These are phyloP conservation scores for Hypsizygus ulmarius DNA, from an alignment of 1,284 basidiomycete species.

Conservation along the genomic window DNA sequence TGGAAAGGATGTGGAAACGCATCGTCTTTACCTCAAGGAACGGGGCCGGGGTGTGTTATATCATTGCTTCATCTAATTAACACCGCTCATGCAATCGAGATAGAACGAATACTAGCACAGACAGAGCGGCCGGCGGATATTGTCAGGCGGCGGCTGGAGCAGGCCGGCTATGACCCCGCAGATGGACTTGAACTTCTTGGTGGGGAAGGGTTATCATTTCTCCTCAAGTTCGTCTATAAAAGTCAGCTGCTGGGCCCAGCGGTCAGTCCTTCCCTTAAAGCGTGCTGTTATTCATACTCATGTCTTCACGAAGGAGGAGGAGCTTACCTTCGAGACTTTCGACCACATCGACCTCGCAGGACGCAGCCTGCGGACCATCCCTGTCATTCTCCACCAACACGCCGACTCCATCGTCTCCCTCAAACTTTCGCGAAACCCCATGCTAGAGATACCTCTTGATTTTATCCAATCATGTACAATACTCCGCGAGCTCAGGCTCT, in stretches of 20 bases:
- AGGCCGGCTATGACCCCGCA: constrained; percentile 86
- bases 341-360: constrained; percentile 85
- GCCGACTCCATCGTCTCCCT: constrained; percentile 86
- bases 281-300: neutral
- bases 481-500: constrained; percentile 84
- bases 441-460: constrained; percentile 95
- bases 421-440: constrained; percentile 92
- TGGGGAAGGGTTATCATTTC: constrained; percentile 79
- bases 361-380: constrained; percentile 85
- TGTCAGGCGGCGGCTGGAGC: constrained; percentile 80
- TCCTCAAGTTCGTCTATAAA: constrained; percentile 88
- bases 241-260: constrained; percentile 65
- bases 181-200: constrained; percentile 84
- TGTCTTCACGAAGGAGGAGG: constrained; percentile 53
- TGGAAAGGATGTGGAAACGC: constrained; percentile 53
- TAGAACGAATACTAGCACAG: constrained; percentile 79
- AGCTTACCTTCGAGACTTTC: constrained; percentile 72
- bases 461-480: constrained; percentile 90
- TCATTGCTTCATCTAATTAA: constrained; percentile 2
- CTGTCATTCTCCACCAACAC: constrained; percentile 84
- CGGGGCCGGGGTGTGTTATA: constrained; percentile 69
- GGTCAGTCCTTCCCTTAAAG: constrained; percentile 33
- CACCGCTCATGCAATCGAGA: constrained; percentile 8
- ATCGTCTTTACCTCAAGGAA: constrained; percentile 82
- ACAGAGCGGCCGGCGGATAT: constrained; percentile 87